Conservation (phyloP, 805 yeast species). For the Lipomyces anomalus region DNA sequence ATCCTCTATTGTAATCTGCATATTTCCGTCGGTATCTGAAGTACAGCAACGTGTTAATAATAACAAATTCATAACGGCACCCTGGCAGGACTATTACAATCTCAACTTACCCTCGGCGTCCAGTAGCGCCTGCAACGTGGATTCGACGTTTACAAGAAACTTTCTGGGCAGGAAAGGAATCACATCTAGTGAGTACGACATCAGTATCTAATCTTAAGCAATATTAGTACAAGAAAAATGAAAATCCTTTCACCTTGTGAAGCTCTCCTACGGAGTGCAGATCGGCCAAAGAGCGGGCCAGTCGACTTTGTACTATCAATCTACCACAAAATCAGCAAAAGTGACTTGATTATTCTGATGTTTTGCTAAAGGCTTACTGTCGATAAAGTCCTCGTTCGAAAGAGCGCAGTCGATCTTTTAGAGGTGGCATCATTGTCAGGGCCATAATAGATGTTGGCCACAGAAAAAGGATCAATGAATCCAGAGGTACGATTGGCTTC, state of each 20-base stretch:
- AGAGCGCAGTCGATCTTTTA: conserved; percentile 51
- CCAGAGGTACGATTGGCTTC: too few species aligned
- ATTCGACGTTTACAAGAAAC: conserved; percentile 72
- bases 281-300: too few species aligned
- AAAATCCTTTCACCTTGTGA: conserved; percentile 19
- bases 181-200: conserved; percentile 25
- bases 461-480: conserved; percentile 55
- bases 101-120: conserved; percentile 44
- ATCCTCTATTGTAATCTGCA: conserved; percentile 80
- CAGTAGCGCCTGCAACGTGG: conserved; percentile 62
- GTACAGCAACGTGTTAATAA: not conserved
- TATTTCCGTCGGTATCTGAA: conserved; percentile 71
- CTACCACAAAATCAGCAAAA: conserved; percentile 26
- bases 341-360: not conserved
- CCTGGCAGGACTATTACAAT: not conserved
- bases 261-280: conserved; percentile 18
- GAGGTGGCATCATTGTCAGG: conserved; percentile 34
- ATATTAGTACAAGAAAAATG: conserved; percentile 32
- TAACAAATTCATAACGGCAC: not conserved
- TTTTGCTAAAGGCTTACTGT: conserved; percentile 8
- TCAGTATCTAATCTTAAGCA: conserved; percentile 43
- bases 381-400: conserved; percentile 26
- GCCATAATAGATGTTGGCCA: conserved; percentile 67
- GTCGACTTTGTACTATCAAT: too few species aligned
- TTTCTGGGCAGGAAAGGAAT: conserved; percentile 34